Evolutionary conservation across 75 land plant genomes (phyloP).

Genomic region (Azolla pinnata): DNA sequence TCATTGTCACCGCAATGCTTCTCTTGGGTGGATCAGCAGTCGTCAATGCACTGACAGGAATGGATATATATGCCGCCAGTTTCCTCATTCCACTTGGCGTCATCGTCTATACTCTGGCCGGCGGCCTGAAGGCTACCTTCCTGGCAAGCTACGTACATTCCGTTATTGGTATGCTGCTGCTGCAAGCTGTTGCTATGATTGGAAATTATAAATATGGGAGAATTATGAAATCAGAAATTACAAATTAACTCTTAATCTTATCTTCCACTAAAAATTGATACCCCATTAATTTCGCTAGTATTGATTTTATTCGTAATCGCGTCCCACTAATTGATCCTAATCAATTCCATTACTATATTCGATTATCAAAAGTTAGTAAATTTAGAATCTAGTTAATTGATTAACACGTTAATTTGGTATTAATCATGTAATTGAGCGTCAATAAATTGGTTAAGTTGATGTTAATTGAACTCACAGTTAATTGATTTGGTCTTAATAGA

Average conservation of each 20-base stretch:
- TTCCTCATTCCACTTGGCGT: conserved; percentile 92
- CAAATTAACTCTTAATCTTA: not conserved
- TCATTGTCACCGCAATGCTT: conserved; percentile 98
- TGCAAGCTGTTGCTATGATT: not conserved
- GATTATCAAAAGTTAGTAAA: too few species aligned
- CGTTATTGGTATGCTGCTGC: conserved; percentile 50
- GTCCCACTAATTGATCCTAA: too few species aligned
- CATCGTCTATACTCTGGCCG: conserved; percentile 80
- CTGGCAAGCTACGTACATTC: conserved; percentile 94
- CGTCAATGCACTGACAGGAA: conserved; percentile 87
- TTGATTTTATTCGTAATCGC: too few species aligned
- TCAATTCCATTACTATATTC: too few species aligned
- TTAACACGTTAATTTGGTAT: too few species aligned
- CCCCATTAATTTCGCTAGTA: too few species aligned
- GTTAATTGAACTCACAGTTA: too few species aligned
- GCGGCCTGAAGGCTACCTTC: conserved; percentile 94
- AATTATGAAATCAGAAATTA: not conserved
- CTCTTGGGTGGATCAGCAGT: conserved; percentile 97
- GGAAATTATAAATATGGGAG: not conserved
- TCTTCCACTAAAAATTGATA: too few species aligned
- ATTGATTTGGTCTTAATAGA: too few species aligned
- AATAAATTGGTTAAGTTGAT: too few species aligned
- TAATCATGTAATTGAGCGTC: too few species aligned
- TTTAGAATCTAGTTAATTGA: too few species aligned
- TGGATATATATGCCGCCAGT: conserved; percentile 88